Evolutionary conservation across 768 basidiomycete species (phyloP).

Genomic region (Panus rudis): DNA sequence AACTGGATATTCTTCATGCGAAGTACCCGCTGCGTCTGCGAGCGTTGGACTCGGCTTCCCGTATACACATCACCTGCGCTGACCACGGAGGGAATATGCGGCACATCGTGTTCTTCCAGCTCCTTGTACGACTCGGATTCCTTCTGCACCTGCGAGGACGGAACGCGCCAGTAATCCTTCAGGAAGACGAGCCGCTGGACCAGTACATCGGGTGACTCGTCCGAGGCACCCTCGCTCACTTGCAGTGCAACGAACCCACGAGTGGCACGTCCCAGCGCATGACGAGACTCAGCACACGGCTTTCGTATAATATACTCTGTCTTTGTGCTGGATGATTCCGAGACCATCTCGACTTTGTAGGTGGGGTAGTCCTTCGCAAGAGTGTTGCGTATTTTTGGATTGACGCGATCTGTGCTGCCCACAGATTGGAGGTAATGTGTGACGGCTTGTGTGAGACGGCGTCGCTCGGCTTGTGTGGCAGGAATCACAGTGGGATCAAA

Average conservation of each 20-base stretch:
- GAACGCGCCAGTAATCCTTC: conserved; percentile 6
- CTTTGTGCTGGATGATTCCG: too few relatives aligned
- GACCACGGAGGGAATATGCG: not conserved
- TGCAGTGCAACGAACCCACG: not conserved
- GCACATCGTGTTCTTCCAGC: not conserved
- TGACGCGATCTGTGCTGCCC: too few relatives aligned
- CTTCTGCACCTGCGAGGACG: not conserved
- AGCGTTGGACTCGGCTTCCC: not conserved
- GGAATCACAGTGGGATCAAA: conserved; percentile 20
- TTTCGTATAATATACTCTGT: too few relatives aligned
- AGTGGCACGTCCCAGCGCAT: not conserved
- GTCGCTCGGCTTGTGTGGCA: conserved; percentile 8
- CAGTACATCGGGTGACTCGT: too few relatives aligned
- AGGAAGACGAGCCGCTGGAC: conserved; percentile 1
- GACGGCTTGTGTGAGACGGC: not conserved
- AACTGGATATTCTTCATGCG: too few relatives aligned
- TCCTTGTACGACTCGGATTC: conserved; percentile 1
- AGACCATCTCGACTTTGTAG: not conserved
- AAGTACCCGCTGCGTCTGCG: not conserved
- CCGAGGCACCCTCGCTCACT: too few relatives aligned
- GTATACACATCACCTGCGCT: conserved; percentile 1
- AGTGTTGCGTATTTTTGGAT: too few relatives aligned
- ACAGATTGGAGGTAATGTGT: too few relatives aligned
- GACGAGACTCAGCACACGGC: not conserved
- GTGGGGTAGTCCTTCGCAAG: conserved; percentile 1